These are phyloP conservation scores for Cruciata laevipes DNA, from an alignment of 257 asterid genomes.

Conservation along the genomic window DNA sequence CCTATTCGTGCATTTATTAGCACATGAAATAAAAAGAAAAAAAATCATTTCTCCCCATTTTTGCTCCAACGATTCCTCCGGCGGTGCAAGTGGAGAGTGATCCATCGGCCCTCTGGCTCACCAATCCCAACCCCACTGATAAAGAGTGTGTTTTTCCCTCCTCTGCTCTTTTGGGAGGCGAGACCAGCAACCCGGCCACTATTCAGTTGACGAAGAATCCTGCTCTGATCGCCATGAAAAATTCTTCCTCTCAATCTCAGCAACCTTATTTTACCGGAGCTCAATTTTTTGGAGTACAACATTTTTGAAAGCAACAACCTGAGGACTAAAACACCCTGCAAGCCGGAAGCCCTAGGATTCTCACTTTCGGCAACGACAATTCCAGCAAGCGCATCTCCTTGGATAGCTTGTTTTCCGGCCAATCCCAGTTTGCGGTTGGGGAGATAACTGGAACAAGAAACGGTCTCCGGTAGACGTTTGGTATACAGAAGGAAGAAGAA, in stretches of 20 bases:
- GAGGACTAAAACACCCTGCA: slow-evolving; percentile 26
- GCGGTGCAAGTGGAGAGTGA: slow-evolving; percentile 33
- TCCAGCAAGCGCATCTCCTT: slow-evolving; percentile 18
- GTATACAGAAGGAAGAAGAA: no score
- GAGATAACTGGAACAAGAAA: slow-evolving; percentile 35
- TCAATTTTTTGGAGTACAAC: slow-evolving; percentile 47
- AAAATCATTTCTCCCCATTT: no score
- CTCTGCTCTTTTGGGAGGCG: slow-evolving; percentile 29
- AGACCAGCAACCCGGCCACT: slow-evolving; percentile 32
- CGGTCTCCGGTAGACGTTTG: slow-evolving; percentile 40
- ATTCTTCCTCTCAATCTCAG: slow-evolving; percentile 27
- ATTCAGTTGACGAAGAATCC: slow-evolving; percentile 41
- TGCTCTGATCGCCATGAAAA: slow-evolving; percentile 1
- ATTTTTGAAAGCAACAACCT: slow-evolving; percentile 34
- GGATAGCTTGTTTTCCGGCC: slow-evolving; percentile 38
- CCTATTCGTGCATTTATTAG: no score
- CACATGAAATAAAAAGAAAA: no score
- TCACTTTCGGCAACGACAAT: slow-evolving; percentile 45
- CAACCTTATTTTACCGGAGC: slow-evolving; percentile 32
- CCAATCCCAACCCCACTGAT: slow-evolving; percentile 42
- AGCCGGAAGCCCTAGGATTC: slow-evolving; percentile 53
- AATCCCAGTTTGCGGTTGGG: slow-evolving; percentile 14
- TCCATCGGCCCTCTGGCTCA: slow-evolving; percentile 59
- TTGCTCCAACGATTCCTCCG: slow-evolving; percentile 20
- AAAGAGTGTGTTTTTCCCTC: slow-evolving; percentile 25